These are phyloP conservation scores for Megacollybia platyphylla DNA, from an alignment of 1,284 basidiomycete genomes.

Conservation along the genomic window DNA sequence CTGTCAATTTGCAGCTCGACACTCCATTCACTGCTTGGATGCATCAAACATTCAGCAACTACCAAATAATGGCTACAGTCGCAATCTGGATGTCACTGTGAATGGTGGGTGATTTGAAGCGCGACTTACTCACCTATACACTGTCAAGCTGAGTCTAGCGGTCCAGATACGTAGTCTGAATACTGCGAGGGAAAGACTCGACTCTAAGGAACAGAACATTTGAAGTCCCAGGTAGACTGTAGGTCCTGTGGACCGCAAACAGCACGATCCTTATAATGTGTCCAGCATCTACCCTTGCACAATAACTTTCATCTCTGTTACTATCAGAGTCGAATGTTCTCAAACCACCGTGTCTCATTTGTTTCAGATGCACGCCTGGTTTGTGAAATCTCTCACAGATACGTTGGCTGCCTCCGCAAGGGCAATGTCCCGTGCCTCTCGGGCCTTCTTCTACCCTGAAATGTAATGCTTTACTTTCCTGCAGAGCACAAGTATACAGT, in stretches of 20 bases:
- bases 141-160: conserved; percentile 2
- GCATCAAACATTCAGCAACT: conserved; percentile 11
- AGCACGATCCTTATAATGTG: no score
- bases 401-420: conserved; percentile 50
- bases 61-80: conserved; percentile 10
- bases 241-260: background rate
- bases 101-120: no score
- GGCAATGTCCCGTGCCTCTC: conserved; percentile 65
- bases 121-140: background rate
- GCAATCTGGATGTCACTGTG: conserved; percentile 9
- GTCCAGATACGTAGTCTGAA: background rate
- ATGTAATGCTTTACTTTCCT: conserved; percentile 96
- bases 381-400: conserved; percentile 26
- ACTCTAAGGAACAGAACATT: background rate
- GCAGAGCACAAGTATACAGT: conserved; percentile 86
- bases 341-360: conserved; percentile 29
- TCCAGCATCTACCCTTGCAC: conserved; percentile 15
- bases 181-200: background rate
- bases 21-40: conserved; percentile 1
- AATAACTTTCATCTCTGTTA: conserved; percentile 32
- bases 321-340: conserved; percentile 31
- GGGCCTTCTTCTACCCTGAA: conserved; percentile 92
- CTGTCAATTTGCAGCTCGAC: conserved; percentile 38
- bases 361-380: conserved; percentile 28
- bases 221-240: background rate